Percentiles rank a stretch among this genome's conserved stretches.
Conservation (phyloP, 768 basidiomycete species). For the Lactifluus echinatus region DNA sequence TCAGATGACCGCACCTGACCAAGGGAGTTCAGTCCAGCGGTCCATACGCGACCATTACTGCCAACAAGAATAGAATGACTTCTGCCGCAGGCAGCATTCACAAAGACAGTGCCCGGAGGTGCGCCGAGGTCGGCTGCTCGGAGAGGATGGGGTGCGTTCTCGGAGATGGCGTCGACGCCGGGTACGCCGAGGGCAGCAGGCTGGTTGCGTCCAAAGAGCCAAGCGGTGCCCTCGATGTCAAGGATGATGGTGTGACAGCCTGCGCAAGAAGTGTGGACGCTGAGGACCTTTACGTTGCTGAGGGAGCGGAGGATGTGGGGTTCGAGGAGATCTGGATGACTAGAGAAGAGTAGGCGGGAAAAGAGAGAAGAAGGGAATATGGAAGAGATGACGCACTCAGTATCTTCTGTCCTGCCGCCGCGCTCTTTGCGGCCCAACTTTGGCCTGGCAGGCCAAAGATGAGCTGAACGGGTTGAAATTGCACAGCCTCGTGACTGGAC, state of each 20-base stretch:
- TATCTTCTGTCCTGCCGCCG: constrained; percentile 18
- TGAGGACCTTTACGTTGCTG: constrained; percentile 63
- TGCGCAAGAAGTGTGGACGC: constrained; percentile 67
- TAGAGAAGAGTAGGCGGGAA: constrained; percentile 20
- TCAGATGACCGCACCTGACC: constrained; percentile 52
- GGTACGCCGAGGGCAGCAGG: constrained; percentile 57
- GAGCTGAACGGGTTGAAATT: constrained; percentile 10
- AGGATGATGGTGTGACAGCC: constrained; percentile 71
- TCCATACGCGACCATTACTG: constrained; percentile 76
- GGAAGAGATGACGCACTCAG: constrained; percentile 8
- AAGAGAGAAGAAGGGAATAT: background rate
- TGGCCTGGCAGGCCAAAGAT: constrained; percentile 3
- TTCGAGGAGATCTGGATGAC: constrained; percentile 74
- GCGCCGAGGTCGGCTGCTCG: constrained; percentile 56
- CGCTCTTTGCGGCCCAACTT: constrained; percentile 19
- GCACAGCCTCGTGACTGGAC: constrained; percentile 18
- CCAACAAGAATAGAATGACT: constrained; percentile 79
- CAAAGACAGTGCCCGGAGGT: constrained; percentile 42
- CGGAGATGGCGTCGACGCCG: constrained; percentile 46
- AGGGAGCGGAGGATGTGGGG: constrained; percentile 88
- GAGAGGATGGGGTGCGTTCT: constrained; percentile 62
- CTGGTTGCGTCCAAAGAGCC: constrained; percentile 84
- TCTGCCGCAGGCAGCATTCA: constrained; percentile 76
- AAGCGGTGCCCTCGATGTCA: constrained; percentile 70
- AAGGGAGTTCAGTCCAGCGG: constrained; percentile 67